Evolutionary conservation across 139 green algal genomes (phyloP).

Genomic region (Micractinium conductrix): DNA sequence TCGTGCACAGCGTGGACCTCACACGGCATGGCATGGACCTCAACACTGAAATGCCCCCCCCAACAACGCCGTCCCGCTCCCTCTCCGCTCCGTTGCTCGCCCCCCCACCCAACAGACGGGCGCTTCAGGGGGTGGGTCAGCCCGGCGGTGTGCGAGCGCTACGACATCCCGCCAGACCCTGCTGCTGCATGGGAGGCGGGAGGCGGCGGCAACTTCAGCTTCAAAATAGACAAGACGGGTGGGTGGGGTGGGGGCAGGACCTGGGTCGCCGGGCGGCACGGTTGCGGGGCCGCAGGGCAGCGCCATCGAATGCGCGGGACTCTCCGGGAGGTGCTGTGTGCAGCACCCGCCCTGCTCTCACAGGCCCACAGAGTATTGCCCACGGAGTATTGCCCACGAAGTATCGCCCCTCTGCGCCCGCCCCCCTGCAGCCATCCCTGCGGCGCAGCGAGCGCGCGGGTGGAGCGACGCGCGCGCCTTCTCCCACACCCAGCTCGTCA

Average conservation of each 20-base stretch:
- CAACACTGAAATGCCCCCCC: no score
- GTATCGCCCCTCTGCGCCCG: no score
- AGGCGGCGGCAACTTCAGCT: slow-evolving; percentile 60
- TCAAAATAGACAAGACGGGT: slow-evolving; percentile 50
- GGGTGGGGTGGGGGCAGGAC: neutral
- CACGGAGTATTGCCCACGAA: no score
- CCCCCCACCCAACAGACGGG: slow-evolving; percentile 30
- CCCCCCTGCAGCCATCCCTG: slow-evolving; percentile 51
- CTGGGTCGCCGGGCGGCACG: neutral
- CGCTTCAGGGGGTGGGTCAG: slow-evolving; percentile 46
- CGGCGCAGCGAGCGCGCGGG: slow-evolving; percentile 47
- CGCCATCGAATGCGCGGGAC: no score
- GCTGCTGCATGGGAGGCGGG: slow-evolving; percentile 57
- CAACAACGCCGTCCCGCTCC: no score
- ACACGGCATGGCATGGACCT: no score
- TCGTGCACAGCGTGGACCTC: no score
- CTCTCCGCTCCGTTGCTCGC: neutral
- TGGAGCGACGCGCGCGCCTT: slow-evolving; percentile 65
- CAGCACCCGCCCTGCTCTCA: no score
- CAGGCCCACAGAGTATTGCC: no score
- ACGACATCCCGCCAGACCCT: slow-evolving; percentile 45
- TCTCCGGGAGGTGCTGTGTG: no score
- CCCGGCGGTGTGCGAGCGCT: slow-evolving; percentile 25
- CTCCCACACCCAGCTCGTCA: slow-evolving; percentile 60
- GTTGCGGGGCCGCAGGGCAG: no score